Evolutionary conservation across 2,329 filamentous ascomycete species (phyloP).

Genomic region (Penicillium janthinellum): DNA sequence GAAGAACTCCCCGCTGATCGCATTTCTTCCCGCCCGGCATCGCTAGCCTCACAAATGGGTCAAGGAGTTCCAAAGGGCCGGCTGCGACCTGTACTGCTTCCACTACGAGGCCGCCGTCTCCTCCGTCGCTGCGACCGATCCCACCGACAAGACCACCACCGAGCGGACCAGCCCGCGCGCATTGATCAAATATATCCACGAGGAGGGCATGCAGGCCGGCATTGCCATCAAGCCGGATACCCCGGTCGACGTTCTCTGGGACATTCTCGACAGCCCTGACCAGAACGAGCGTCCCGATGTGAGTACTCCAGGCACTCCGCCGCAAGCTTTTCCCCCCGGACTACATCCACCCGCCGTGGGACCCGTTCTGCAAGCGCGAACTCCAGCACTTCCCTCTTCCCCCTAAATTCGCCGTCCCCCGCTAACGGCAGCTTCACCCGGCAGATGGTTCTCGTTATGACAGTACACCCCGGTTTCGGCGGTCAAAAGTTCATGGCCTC

Average conservation of each 20-base stretch:
- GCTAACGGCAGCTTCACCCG: constrained; percentile 6
- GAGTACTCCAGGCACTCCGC: constrained; percentile 43
- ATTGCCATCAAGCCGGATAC: constrained; percentile 96
- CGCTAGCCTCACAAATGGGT: constrained; percentile 96
- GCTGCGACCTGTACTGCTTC: constrained; percentile 99
- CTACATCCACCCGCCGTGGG: background rate
- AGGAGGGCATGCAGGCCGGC: constrained; percentile 82
- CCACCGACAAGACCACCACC: constrained; percentile 66
- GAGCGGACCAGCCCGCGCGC: constrained; percentile 78
- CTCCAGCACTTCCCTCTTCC: background rate
- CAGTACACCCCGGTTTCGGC: constrained; percentile 94
- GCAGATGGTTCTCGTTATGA: constrained; percentile 98
- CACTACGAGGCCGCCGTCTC: constrained; percentile 93
- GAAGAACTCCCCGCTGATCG: background rate
- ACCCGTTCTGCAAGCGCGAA: background rate
- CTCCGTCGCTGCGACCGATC: constrained; percentile 80
- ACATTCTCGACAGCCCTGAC: constrained; percentile 74
- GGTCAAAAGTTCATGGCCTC: constrained; percentile 98
- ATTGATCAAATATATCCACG: constrained; percentile 88
- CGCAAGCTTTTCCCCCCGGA: background rate
- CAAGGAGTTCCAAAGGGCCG: constrained; percentile 87
- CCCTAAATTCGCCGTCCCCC: background rate
- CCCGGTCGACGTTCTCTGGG: constrained; percentile 86
- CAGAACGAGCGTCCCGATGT: constrained; percentile 85
- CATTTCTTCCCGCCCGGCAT: background rate